Evolutionary conservation across 306 rosid species (phyloP).

Genomic region (Castanea mollissima): DNA sequence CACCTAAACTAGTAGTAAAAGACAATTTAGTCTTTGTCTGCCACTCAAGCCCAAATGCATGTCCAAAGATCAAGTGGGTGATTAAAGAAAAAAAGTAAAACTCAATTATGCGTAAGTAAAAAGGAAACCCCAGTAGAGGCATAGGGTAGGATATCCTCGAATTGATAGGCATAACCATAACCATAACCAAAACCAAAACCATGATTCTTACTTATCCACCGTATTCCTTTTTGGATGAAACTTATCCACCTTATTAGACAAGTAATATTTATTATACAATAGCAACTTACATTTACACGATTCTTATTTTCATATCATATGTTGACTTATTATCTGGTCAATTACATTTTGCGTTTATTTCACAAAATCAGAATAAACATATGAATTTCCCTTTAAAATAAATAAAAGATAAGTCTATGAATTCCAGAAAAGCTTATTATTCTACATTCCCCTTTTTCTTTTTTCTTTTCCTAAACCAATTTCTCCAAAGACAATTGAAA

Average conservation of each 20-base stretch:
- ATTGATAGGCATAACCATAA: neutral
- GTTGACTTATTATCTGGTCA: neutral
- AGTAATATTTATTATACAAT: neutral
- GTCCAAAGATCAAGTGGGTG: constrained; percentile 14
- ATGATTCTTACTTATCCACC: neutral
- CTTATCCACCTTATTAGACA: neutral
- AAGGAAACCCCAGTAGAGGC: neutral
- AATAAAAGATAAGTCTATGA: neutral
- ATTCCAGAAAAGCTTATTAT: no score
- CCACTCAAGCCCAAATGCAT: constrained; percentile 15
- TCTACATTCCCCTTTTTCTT: no score
- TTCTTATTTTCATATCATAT: neutral
- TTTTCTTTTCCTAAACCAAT: no score
- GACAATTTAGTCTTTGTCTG: constrained; percentile 4
- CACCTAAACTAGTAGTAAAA: neutral
- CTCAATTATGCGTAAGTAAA: constrained; percentile 3
- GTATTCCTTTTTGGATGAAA: neutral
- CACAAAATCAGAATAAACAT: neutral
- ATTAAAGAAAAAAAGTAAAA: constrained; percentile 9
- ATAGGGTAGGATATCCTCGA: constrained; percentile 6
- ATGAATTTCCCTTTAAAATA: neutral
- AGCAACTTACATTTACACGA: neutral
- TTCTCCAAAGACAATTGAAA: no score
- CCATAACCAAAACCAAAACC: neutral
- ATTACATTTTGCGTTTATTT: neutral